A percentile compares a stretch with the other conserved stretches of the same genome.
Evolutionary conservation across 1,284 basidiomycete genomes (phyloP).

Genomic region (Exsudoporus floridanus): DNA sequence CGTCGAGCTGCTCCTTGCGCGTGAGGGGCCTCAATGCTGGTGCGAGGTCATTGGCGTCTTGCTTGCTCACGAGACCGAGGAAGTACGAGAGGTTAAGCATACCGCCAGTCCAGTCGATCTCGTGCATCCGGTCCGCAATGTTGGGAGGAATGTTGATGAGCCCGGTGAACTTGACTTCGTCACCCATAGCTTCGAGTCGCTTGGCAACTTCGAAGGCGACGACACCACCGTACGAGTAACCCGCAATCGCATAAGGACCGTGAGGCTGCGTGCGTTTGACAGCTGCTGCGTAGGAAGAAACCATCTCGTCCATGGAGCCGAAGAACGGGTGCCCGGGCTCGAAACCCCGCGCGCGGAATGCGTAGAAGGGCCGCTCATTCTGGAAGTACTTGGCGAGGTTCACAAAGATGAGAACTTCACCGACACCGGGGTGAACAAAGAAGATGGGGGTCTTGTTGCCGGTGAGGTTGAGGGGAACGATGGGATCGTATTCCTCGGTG

Average conservation of each 20-base stretch:
- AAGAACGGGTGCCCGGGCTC: slow-evolving; percentile 41
- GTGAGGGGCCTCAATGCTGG: slow-evolving; percentile 21
- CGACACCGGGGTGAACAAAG: slow-evolving; percentile 38
- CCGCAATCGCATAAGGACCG: slow-evolving; percentile 47
- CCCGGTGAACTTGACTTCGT: slow-evolving; percentile 42
- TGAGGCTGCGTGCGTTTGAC: slow-evolving; percentile 39
- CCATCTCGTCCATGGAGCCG: slow-evolving; percentile 43
- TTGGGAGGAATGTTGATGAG: slow-evolving; percentile 45
- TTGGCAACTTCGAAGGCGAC: slow-evolving; percentile 49
- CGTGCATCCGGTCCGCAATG: slow-evolving; percentile 43
- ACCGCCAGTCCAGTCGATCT: slow-evolving; percentile 42
- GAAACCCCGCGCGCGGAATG: slow-evolving; percentile 46
- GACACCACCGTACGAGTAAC: slow-evolving; percentile 50
- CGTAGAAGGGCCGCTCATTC: slow-evolving; percentile 45
- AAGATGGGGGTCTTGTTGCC: slow-evolving; percentile 46
- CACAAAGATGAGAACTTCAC: slow-evolving; percentile 43
- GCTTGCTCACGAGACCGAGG: slow-evolving; percentile 30
- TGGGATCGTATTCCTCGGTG: slow-evolving; percentile 32
- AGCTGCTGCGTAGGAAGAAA: slow-evolving; percentile 39
- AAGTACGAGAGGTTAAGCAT: slow-evolving; percentile 39
- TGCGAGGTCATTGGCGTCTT: slow-evolving; percentile 23
- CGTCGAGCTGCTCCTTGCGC: slow-evolving; percentile 28
- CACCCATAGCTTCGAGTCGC: slow-evolving; percentile 38
- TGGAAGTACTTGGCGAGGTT: slow-evolving; percentile 43
- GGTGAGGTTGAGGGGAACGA: slow-evolving; percentile 39